These are phyloP conservation scores for Brasilioporus rufonigricans DNA, from an alignment of 768 basidiomycete genomes.

Conservation along the genomic window DNA sequence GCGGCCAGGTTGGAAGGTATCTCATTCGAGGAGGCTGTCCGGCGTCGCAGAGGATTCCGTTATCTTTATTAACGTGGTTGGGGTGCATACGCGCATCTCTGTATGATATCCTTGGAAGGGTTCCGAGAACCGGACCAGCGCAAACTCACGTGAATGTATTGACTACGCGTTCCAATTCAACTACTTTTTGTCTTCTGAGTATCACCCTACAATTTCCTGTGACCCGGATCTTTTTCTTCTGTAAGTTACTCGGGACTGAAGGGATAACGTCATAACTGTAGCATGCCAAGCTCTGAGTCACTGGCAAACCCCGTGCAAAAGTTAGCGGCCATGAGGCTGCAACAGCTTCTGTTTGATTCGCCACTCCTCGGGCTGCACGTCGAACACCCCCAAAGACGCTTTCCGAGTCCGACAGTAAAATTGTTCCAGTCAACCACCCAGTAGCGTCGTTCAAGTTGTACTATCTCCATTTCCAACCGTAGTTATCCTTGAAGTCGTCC, in stretches of 20 bases:
- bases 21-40: slow-evolving; percentile 57
- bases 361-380: neutral
- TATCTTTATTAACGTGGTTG: slow-evolving; percentile 43
- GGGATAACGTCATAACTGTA: no score
- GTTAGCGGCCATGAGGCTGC: neutral
- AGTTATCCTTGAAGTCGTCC: neutral
- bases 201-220: no score
- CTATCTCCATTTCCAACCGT: neutral
- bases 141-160: no score
- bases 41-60: slow-evolving; percentile 54
- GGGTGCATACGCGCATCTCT: no score
- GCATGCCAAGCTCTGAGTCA: no score
- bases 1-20: slow-evolving; percentile 60
- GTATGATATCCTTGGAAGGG: neutral
- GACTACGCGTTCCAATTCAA: no score
- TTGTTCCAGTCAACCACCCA: neutral
- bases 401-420: neutral
- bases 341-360: neutral
- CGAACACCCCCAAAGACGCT: neutral
- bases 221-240: no score
- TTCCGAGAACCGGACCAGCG: no score
- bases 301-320: neutral
- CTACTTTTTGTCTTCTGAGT: no score
- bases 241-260: no score
- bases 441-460: neutral